Evolutionary conservation across 371 early-diverging fungal genomes (phyloP), one percentile per base, ranked within the genome.

Genomic region (Circinella minor): DNA sequence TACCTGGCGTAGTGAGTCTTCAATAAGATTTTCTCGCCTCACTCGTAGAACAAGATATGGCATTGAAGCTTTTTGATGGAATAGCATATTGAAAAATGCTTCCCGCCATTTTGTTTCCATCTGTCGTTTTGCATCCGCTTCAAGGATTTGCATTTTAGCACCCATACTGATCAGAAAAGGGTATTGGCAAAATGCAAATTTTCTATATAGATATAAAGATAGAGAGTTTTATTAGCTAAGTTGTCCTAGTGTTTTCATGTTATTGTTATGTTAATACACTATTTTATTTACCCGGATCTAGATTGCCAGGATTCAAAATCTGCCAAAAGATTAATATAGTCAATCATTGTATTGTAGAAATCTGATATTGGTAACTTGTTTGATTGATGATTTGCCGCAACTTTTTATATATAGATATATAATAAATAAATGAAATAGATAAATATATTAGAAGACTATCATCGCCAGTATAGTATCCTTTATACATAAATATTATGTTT

Each of bases 291-390:
- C 89, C 91, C 86, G n/a, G 90, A 84, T 37, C 89, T 80, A 13
- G 89, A 87, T 78, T 95, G 94, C 96, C 96, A 96, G 39, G 90
- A 88, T 61, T 88, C 83, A 74, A 89, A 97, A 76, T 97, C 98
- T 4, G 84, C 84, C 64, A 93, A 78, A 13, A 96, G 77, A 60
- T 96, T 89, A 46, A 96, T 86, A 57, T 89, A 89, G 61, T 92
- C 93, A n/a, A 94, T 91, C 74, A 91, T 85, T 55, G 93, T 90
- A 77, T 94, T 96, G 76, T 96, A 96, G 68, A 96, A 96, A 20
- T 87, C 89, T 9, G 88, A 90, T 10, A 93, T 76, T 10, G 87
- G 84, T 4, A 96, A 73, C 36, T 90, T 89, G 36, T 71, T 68
- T 13, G 89, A 72, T 68, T 85, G 77, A 27, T 84, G 78, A 70